Evolutionary conservation across 495 filamentous ascomycete species (phyloP).

Genomic region (Tirmania nivea): DNA sequence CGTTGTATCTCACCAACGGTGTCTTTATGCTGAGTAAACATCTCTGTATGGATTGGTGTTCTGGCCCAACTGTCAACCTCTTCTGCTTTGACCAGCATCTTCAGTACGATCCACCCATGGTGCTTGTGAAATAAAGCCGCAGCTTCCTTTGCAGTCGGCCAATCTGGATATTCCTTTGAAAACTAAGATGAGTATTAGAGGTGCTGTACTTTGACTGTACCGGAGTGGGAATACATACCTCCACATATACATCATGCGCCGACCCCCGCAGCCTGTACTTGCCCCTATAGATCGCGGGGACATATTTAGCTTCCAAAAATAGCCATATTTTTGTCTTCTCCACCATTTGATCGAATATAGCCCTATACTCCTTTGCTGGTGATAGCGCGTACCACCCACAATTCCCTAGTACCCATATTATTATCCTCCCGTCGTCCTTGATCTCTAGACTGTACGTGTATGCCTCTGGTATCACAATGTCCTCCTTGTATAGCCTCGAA

Average conservation of each 20-base stretch:
- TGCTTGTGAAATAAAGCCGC: conserved; percentile 6
- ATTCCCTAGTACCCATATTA: conserved; percentile 10
- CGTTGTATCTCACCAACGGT: background rate
- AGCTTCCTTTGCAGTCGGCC: background rate
- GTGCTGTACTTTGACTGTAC: too few relatives aligned
- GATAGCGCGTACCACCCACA: conserved; percentile 11
- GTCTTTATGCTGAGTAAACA: background rate
- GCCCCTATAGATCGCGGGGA: background rate
- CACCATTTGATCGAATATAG: conserved; percentile 3
- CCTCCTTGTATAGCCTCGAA: background rate
- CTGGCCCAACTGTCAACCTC: conserved; percentile 8
- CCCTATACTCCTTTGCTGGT: conserved; percentile 5
- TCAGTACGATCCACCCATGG: conserved; percentile 8
- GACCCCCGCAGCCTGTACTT: background rate
- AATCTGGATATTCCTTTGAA: conserved; percentile 1
- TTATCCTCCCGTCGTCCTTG: conserved; percentile 2
- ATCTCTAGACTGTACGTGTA: conserved; percentile 8
- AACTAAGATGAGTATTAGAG: background rate
- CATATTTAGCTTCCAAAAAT: conserved; percentile 11
- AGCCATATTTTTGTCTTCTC: conserved; percentile 14
- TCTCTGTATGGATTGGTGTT: conserved; percentile 7
- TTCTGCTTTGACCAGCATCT: conserved; percentile 5
- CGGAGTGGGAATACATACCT: background rate
- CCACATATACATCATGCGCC: background rate
- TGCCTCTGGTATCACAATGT: conserved; percentile 1